Evolutionary conservation across 331 rosid genomes (phyloP), one percentile per base, ranked within the genome.

Genomic region (Pyrus hybrid): DNA sequence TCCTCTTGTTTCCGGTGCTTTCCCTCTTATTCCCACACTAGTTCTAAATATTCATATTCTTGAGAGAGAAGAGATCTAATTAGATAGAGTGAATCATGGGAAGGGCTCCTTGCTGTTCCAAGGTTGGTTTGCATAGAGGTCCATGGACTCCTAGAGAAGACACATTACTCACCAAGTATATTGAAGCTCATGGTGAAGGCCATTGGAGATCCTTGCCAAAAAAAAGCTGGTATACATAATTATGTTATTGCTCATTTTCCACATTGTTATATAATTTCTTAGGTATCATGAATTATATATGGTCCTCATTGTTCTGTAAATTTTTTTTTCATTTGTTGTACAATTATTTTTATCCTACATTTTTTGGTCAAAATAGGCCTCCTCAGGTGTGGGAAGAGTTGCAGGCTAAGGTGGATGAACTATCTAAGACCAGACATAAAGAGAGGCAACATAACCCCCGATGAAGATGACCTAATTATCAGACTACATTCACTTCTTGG

Each of bases 131-230:
- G 61, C 96, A 92, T 57, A 92, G 89, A 84, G 97, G 97, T 41
- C 97, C 96, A 66, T 92, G 97, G 97, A 90, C 92, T 37, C 87
- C 91, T 8, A 84, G 87, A 83, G 97, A 92, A 74, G 97, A 92
- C 86, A 76, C 91, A 77, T 85, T 92, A 58, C 97, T 92, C 71
- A 78, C 88, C 8, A 85, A 85, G 28, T 88, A 88, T 79, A 83
- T 92, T 62, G 92, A 92, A 83, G 87, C 90, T 75, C 96, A 92
- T 75, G 96, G 97, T 9, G 97, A 92, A 90, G 97, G 97, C 62
- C 88, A 84, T 62, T 92, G 97, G 97, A 86, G 91, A 88, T 87
- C 96, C 51, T 80, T 92, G 23, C 97, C 97, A 2, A 85, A 92
- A 68, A n/a, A 88, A 82, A 77, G 96, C 97, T 70, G 97, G 97